phyloP scores from a whole-genome alignment of 1,139 yeast species.

The Pichia sp. region DNA sequence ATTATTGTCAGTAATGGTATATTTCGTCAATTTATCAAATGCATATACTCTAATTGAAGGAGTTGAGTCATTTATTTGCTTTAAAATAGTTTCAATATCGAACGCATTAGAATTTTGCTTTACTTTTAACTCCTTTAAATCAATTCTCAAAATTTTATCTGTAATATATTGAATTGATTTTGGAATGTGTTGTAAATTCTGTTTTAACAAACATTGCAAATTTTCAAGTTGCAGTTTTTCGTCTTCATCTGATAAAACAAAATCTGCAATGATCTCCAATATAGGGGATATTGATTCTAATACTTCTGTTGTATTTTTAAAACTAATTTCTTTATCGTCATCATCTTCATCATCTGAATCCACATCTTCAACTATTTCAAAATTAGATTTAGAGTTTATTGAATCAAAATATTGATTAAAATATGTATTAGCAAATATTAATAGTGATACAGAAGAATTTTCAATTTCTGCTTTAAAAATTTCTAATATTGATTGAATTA shows the following conservation, averaged over 20 bases:
- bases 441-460: slow-evolving; percentile 40
- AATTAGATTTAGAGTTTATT: neutral
- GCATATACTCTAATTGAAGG: slow-evolving; percentile 90
- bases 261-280: slow-evolving; percentile 9
- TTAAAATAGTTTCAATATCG: slow-evolving; percentile 47
- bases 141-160: slow-evolving; percentile 3
- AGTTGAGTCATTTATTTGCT: slow-evolving; percentile 65
- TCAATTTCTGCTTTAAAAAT: slow-evolving; percentile 57
- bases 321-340: slow-evolving; percentile 29
- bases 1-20: slow-evolving; percentile 38
- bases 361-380: slow-evolving; percentile 8
- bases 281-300: slow-evolving; percentile 23
- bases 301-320: slow-evolving; percentile 18
- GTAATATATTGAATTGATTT: slow-evolving; percentile 1
- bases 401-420: slow-evolving; percentile 7
- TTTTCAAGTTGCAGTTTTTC: slow-evolving; percentile 11
- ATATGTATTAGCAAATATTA: slow-evolving; percentile 11
- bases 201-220: slow-evolving; percentile 7
- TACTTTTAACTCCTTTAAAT: neutral
- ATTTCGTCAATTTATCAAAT: slow-evolving; percentile 52
- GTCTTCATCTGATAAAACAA: slow-evolving; percentile 1
- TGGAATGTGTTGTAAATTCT: slow-evolving; percentile 6
- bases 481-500: slow-evolving; percentile 58
- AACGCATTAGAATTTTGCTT: neutral
- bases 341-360: slow-evolving; percentile 38